Conservation (phyloP, 495 filamentous ascomycete species). For the Podospora pseudoanserina region DNA sequence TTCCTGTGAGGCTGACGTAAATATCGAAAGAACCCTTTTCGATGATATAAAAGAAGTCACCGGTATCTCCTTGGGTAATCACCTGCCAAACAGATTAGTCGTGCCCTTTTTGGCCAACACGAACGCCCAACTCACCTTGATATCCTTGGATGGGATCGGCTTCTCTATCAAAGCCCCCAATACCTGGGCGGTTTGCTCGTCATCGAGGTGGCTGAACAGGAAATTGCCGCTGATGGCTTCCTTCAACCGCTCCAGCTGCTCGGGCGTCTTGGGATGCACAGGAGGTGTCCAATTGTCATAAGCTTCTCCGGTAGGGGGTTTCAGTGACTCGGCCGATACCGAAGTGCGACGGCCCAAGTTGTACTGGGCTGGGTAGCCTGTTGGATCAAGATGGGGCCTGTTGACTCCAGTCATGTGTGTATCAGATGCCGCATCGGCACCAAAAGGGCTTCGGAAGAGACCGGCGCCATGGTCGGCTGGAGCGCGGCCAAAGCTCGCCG, state of each 20-base stretch:
- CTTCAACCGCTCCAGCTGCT: slow-evolving; percentile 76
- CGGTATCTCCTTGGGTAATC: slow-evolving; percentile 91
- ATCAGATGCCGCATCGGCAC: slow-evolving; percentile 44
- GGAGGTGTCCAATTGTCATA: slow-evolving; percentile 91
- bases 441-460: slow-evolving; percentile 44
- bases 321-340: slow-evolving; percentile 93
- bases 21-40: slow-evolving; percentile 89
- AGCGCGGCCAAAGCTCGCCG: slow-evolving; percentile 42
- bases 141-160: slow-evolving; percentile 88
- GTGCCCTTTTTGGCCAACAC: neutral
- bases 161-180: slow-evolving; percentile 92
- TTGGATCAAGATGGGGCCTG: slow-evolving; percentile 44
- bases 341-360: slow-evolving; percentile 90
- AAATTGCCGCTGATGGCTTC: slow-evolving; percentile 85
- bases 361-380: slow-evolving; percentile 88
- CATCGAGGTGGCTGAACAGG: slow-evolving; percentile 89
- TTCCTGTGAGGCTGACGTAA: slow-evolving; percentile 77
- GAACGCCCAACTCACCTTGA: slow-evolving; percentile 55
- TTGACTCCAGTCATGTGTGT: slow-evolving; percentile 40
- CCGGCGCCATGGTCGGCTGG: slow-evolving; percentile 6
- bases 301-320: slow-evolving; percentile 68
- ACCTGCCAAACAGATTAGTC: slow-evolving; percentile 46
- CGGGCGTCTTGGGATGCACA: slow-evolving; percentile 71
- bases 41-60: slow-evolving; percentile 97
- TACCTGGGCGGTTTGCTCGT: slow-evolving; percentile 82